A percentile compares a stretch with the other conserved stretches of the same genome.
Evolutionary conservation across 2,329 filamentous ascomycete genomes (phyloP).

Genomic region (Chaetomiaceae sp.): DNA sequence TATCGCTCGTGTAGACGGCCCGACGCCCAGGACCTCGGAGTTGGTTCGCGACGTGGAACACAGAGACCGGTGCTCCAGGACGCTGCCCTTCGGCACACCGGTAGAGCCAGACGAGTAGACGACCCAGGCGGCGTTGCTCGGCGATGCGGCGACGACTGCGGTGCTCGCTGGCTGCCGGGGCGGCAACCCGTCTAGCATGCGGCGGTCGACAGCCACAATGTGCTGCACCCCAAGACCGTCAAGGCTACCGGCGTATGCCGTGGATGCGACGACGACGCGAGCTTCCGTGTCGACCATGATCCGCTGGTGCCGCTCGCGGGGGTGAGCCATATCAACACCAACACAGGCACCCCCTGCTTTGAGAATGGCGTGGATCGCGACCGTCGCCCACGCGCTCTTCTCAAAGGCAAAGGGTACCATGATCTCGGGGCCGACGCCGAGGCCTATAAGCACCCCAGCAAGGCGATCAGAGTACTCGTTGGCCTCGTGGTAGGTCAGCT

Average conservation of each 20-base stretch:
- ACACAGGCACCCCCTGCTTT: constrained; percentile 27
- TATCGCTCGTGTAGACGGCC: constrained; percentile 15
- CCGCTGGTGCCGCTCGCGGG: constrained; percentile 13
- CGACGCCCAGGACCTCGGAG: constrained; percentile 2
- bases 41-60: constrained; percentile 16
- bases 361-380: constrained; percentile 23
- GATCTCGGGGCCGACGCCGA: constrained; percentile 1
- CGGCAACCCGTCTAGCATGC: background rate
- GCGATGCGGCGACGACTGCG: background rate
- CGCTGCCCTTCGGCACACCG: constrained; percentile 46
- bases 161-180: background rate
- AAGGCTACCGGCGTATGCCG: background rate
- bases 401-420: constrained; percentile 21
- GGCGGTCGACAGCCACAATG: background rate
- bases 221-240: background rate
- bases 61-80: constrained; percentile 28
- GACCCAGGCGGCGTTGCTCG: constrained; percentile 28
- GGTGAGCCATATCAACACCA: constrained; percentile 23
- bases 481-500: constrained; percentile 42
- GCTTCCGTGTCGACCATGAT: background rate
- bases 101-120: constrained; percentile 54
- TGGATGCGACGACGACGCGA: background rate
- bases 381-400: constrained; percentile 19
- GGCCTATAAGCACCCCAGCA: constrained; percentile 29
- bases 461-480: constrained; percentile 39